A percentile compares a stretch with the other conserved stretches of the same genome.
Conservation (phyloP, 768 basidiomycete genomes). For the Panellus pusillus region DNA sequence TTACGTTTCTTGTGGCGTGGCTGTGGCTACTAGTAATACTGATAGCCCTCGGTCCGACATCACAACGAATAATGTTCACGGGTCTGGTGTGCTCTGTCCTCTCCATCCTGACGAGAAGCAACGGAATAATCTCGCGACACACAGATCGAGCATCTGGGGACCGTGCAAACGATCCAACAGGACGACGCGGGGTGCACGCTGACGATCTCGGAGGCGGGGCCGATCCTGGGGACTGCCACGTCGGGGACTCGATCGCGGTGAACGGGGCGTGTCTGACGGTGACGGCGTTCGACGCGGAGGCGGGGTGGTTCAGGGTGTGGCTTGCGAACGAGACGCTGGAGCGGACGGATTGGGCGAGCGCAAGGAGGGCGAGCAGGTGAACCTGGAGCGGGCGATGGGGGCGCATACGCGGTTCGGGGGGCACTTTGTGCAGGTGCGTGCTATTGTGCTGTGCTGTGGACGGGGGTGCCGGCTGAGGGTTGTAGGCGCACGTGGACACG, state of each 20-base stretch:
- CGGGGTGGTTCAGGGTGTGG: slow-evolving; percentile 91
- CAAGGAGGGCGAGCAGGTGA: slow-evolving; percentile 76
- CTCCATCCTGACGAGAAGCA: neutral
- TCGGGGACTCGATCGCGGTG: slow-evolving; percentile 94
- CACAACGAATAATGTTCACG: slow-evolving; percentile 66
- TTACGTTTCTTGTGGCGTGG: no score
- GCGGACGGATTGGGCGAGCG: slow-evolving; percentile 86
- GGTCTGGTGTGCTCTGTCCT: slow-evolving; percentile 65
- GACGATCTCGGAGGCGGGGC: slow-evolving; percentile 66
- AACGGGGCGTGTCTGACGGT: slow-evolving; percentile 91
- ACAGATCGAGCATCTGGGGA: slow-evolving; percentile 90
- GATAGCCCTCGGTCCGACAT: no score
- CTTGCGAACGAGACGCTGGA: slow-evolving; percentile 93
- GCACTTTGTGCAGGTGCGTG: slow-evolving; percentile 92
- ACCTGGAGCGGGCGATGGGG: slow-evolving; percentile 96
- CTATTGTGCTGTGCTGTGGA: no score
- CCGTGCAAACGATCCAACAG: slow-evolving; percentile 59
- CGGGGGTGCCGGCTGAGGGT: no score
- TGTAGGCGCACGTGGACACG: slow-evolving; percentile 94
- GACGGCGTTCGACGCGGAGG: slow-evolving; percentile 68
- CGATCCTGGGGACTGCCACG: slow-evolving; percentile 86
- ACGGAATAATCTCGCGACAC: neutral
- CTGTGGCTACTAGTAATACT: no score
- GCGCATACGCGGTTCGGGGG: slow-evolving; percentile 94
- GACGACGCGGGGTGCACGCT: slow-evolving; percentile 82